A percentile compares a stretch with the other conserved stretches of the same genome.
Conservation (phyloP, 1,139 yeast genomes). For the Lizanozyma gosingica region DNA sequence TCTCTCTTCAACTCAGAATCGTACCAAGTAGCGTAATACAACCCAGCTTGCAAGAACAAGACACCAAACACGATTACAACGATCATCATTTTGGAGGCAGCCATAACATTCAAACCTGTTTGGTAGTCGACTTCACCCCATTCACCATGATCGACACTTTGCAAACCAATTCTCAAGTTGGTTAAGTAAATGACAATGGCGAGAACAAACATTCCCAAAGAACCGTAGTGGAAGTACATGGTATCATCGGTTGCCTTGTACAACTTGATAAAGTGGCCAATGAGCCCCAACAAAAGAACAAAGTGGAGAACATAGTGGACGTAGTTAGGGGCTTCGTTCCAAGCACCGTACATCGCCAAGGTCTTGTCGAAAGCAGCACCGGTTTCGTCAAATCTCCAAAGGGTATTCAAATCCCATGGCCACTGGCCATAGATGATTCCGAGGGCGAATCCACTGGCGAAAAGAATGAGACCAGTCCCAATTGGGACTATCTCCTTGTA, state of each 20-base stretch:
- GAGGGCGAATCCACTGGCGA: constrained; percentile 60
- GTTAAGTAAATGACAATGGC: constrained; percentile 75
- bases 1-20: constrained; percentile 47
- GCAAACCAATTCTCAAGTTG: constrained; percentile 75
- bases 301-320: constrained; percentile 56
- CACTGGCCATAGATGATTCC: constrained; percentile 74
- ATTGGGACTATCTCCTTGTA: constrained; percentile 44
- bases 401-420: constrained; percentile 74
- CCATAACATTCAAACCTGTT: constrained; percentile 86
- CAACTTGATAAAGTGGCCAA: constrained; percentile 70
- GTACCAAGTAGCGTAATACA: constrained; percentile 82
- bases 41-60: constrained; percentile 74
- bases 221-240: constrained; percentile 82
- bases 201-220: constrained; percentile 61
- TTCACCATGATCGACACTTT: constrained; percentile 56
- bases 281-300: constrained; percentile 48
- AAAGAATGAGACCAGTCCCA: constrained; percentile 38
- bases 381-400: constrained; percentile 51
- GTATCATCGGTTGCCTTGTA: constrained; percentile 81
- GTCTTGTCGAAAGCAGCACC: constrained; percentile 51
- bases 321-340: constrained; percentile 57
- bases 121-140: constrained; percentile 92
- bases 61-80: constrained; percentile 69
- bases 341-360: constrained; percentile 60
- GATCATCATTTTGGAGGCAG: constrained; percentile 78